A percentile compares a stretch with the other conserved stretches of the same genome.
These are phyloP conservation scores for Camelina neglecta DNA, from an alignment of 345 rosid genomes.

Conservation along the genomic window DNA sequence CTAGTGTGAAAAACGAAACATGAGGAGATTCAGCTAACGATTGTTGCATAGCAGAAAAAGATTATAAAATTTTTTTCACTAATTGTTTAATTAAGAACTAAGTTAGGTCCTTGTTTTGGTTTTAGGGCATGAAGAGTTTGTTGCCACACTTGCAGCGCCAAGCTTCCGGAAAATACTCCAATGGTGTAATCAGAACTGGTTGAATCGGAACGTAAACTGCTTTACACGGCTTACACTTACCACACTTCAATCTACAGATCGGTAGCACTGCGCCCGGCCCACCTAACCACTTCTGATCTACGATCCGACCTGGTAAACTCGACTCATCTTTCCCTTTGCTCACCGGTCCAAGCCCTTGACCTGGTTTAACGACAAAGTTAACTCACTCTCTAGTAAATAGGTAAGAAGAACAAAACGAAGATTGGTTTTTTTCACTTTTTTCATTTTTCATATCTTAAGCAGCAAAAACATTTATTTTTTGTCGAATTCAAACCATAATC, in stretches of 20 bases:
- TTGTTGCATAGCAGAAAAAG: background rate
- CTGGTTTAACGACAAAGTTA: slow-evolving; percentile 29
- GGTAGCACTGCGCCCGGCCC: slow-evolving; percentile 79
- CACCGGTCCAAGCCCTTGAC: slow-evolving; percentile 34
- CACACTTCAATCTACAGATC: slow-evolving; percentile 80
- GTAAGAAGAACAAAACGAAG: no score
- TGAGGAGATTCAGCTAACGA: no score
- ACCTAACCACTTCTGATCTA: slow-evolving; percentile 49
- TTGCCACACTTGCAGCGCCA: slow-evolving; percentile 97
- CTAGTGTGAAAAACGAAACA: no score
- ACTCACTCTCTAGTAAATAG: slow-evolving; percentile 4
- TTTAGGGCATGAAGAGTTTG: slow-evolving; percentile 73
- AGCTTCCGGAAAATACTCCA: slow-evolving; percentile 93
- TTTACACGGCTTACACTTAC: slow-evolving; percentile 71
- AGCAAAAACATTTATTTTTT: no score
- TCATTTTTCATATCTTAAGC: no score
- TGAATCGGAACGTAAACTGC: slow-evolving; percentile 83
- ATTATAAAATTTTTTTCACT: no score
- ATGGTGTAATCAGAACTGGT: slow-evolving; percentile 46
- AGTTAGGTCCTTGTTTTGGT: slow-evolving; percentile 52
- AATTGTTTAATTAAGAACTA: background rate
- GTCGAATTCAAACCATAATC: no score
- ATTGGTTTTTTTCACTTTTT: no score
- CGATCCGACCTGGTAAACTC: background rate
- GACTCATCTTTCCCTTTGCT: slow-evolving; percentile 35